Conservation (phyloP, 768 basidiomycete species). For the Boletus sp. region DNA sequence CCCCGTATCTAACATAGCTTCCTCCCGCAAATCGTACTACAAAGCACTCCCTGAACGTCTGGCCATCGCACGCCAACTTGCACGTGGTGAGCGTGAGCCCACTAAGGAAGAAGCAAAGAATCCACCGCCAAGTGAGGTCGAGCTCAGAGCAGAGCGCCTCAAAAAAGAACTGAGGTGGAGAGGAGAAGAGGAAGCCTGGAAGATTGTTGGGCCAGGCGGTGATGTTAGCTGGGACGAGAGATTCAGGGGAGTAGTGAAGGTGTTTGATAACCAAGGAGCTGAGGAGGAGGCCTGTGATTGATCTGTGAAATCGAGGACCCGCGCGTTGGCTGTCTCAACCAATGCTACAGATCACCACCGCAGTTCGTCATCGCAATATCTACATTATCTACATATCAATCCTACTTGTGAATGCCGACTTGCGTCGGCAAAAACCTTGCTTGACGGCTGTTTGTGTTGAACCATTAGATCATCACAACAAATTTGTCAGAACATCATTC, state of each 20-base stretch:
- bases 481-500: too few relatives aligned
- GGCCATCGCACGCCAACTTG: constrained; percentile 69
- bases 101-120: constrained; percentile 78
- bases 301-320: neutral
- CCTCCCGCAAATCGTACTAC: constrained; percentile 77
- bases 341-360: neutral
- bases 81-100: constrained; percentile 72
- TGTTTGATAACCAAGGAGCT: constrained; percentile 51
- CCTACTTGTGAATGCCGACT: too few relatives aligned
- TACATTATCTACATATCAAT: neutral
- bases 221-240: constrained; percentile 76
- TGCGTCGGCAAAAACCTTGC: too few relatives aligned
- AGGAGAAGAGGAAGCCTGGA: constrained; percentile 76
- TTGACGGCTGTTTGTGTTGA: too few relatives aligned
- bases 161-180: constrained; percentile 90
- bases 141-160: constrained; percentile 82
- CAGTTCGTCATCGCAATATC: neutral
- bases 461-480: too few relatives aligned
- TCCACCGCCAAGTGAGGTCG: constrained; percentile 85
- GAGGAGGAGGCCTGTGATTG: neutral
- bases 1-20: constrained; percentile 57
- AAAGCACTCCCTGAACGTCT: constrained; percentile 64
- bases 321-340: neutral
- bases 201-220: constrained; percentile 62
- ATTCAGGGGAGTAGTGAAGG: constrained; percentile 56